Conservation (phyloP, 176 grass and related monocot genomes). For the Poa pratensis region DNA sequence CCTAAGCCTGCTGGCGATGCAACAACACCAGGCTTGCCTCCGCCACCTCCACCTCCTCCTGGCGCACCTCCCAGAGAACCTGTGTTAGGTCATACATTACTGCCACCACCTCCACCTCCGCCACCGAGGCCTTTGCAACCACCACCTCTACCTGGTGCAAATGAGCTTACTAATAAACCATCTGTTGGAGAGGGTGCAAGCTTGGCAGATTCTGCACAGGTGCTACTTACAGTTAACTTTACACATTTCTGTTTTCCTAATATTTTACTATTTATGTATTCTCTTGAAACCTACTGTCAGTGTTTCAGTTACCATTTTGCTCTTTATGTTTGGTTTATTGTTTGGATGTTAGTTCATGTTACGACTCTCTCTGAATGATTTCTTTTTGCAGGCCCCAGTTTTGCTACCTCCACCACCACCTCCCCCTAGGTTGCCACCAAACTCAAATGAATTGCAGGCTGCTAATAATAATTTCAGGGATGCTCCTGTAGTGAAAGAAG, state of each 20-base stretch:
- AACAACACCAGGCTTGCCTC: slow-evolving; percentile 50
- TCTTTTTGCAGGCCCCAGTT: slow-evolving; percentile 52
- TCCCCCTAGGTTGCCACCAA: slow-evolving; percentile 63
- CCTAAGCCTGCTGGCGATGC: slow-evolving; percentile 46
- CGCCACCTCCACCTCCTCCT: slow-evolving; percentile 72
- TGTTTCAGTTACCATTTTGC: slow-evolving; percentile 11
- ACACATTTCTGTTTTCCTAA: background rate
- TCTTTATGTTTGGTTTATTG: slow-evolving; percentile 22
- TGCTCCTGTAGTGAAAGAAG: slow-evolving; percentile 49
- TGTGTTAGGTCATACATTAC: slow-evolving; percentile 48
- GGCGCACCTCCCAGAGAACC: slow-evolving; percentile 71
- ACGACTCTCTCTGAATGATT: slow-evolving; percentile 38
- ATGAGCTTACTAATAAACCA: slow-evolving; percentile 54
- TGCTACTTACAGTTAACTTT: slow-evolving; percentile 32
- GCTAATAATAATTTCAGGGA: slow-evolving; percentile 43
- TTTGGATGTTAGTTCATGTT: slow-evolving; percentile 32
- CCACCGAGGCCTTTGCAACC: slow-evolving; percentile 63
- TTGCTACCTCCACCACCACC: slow-evolving; percentile 74
- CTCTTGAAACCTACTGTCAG: slow-evolving; percentile 19
- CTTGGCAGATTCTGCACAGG: slow-evolving; percentile 57
- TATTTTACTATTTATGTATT: slow-evolving; percentile 16
- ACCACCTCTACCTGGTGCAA: slow-evolving; percentile 44
- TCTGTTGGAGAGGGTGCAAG: slow-evolving; percentile 38
- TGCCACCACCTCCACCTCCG: slow-evolving; percentile 71
- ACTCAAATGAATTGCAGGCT: slow-evolving; percentile 52